Evolutionary conservation across 176 grass and related monocot species (phyloP).

Genomic region (Phyllostachys edulis): DNA sequence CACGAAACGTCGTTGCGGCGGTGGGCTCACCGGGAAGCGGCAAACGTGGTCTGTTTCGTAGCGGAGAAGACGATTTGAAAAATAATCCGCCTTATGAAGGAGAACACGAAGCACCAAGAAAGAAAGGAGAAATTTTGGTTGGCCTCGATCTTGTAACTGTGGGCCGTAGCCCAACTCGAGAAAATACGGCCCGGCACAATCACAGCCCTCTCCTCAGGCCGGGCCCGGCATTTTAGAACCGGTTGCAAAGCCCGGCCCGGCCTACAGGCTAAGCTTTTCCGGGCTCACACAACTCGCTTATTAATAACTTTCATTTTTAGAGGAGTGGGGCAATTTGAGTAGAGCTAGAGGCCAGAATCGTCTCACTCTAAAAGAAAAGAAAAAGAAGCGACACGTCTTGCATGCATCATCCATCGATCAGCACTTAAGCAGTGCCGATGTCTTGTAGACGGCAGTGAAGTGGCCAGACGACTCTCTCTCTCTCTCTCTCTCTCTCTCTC

Average conservation of each 20-base stretch:
- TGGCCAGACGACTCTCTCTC: too few species aligned
- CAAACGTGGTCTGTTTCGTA: too few species aligned
- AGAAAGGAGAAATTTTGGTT: background rate
- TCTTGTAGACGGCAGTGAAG: too few species aligned
- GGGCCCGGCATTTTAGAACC: background rate
- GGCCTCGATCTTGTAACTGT: too few species aligned
- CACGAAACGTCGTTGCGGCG: background rate
- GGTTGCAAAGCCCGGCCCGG: background rate
- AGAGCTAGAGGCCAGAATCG: background rate
- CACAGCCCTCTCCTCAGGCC: too few species aligned
- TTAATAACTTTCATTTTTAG: background rate
- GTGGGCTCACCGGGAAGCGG: conserved; percentile 11
- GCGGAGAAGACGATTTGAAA: too few species aligned
- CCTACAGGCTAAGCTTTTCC: background rate
- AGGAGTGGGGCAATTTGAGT: too few species aligned
- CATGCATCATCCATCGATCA: background rate
- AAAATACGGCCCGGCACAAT: too few species aligned
- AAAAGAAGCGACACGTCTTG: background rate
- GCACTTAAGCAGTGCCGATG: too few species aligned
- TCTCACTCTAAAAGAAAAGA: background rate
- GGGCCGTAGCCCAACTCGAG: too few species aligned
- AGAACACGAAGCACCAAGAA: background rate
- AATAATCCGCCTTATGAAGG: background rate
- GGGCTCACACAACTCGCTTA: background rate
- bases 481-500: background rate